These are phyloP conservation scores for Amauroascus niger DNA, from an alignment of 2,329 filamentous ascomycete species.

Conservation along the genomic window DNA sequence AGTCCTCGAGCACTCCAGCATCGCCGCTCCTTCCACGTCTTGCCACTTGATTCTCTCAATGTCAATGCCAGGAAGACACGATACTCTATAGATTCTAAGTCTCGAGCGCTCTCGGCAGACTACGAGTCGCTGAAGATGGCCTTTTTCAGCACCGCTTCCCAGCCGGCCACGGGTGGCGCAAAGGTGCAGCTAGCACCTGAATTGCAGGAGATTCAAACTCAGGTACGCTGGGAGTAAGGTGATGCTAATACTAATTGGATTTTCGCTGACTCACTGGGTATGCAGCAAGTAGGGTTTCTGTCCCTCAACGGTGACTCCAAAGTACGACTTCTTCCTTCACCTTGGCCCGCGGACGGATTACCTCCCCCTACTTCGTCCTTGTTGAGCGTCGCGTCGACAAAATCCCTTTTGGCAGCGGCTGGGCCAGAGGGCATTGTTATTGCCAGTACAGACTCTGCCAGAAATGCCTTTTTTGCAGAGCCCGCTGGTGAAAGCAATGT, in stretches of 20 bases:
- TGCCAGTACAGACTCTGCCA: constrained; percentile 64
- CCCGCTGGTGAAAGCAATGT: constrained; percentile 52
- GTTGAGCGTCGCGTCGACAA: constrained; percentile 68
- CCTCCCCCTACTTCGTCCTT: constrained; percentile 73
- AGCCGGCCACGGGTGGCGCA: constrained; percentile 33
- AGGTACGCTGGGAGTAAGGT: constrained; percentile 44
- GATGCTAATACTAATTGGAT: background rate
- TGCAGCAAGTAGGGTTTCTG: constrained; percentile 68
- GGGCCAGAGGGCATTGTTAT: constrained; percentile 71
- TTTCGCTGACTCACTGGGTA: background rate
- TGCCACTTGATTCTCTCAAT: constrained; percentile 5
- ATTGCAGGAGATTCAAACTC: constrained; percentile 69
- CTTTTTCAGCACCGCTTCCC: constrained; percentile 49
- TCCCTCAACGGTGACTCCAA: constrained; percentile 71
- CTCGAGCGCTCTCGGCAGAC: constrained; percentile 31
- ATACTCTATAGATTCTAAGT: constrained; percentile 28
- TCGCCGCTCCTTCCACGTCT: constrained; percentile 36
- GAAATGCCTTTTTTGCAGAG: constrained; percentile 60
- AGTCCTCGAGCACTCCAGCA: constrained; percentile 34
- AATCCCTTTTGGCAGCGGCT: constrained; percentile 76
- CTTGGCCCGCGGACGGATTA: constrained; percentile 61
- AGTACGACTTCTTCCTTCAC: constrained; percentile 63
- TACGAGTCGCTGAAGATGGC: constrained; percentile 45
- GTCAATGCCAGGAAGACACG: constrained; percentile 33
- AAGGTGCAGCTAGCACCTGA: constrained; percentile 50